Conservation (phyloP, 1,139 yeast genomes). For the Suhomyces bolitotheri region DNA sequence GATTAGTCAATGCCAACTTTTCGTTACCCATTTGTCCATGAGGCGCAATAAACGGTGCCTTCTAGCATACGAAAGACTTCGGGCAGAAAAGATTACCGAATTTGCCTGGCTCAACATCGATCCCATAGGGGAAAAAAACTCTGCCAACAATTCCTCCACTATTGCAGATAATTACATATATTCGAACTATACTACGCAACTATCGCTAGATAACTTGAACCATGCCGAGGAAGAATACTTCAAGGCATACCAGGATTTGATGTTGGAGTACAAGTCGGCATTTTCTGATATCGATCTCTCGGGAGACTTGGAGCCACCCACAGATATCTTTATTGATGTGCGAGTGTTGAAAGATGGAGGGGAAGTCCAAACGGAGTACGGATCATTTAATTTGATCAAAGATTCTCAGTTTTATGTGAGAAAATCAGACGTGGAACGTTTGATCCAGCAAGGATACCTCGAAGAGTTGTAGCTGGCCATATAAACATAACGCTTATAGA, state of each 20-base stretch:
- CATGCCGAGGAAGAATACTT: conserved; percentile 82
- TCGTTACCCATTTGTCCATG: conserved; percentile 81
- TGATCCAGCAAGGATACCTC: conserved; percentile 91
- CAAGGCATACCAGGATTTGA: conserved; percentile 65
- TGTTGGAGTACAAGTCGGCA: conserved; percentile 74
- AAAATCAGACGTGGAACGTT: conserved; percentile 88
- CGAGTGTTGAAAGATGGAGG: conserved; percentile 94
- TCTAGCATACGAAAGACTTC: conserved; percentile 72
- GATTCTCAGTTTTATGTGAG: conserved; percentile 94
- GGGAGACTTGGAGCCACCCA: conserved; percentile 87
- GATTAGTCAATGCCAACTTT: conserved; percentile 66
- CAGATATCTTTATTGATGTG: conserved; percentile 88
- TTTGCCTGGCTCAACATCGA: conserved; percentile 66
- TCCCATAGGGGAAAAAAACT: conserved; percentile 26
- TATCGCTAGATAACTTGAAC: conserved; percentile 54
- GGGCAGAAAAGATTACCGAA: conserved; percentile 69
- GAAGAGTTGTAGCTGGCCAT: conserved; percentile 58
- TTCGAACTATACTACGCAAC: conserved; percentile 32
- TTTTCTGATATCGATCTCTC: conserved; percentile 86
- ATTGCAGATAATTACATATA: conserved; percentile 16
- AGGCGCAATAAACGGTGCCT: conserved; percentile 86
- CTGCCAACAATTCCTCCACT: neutral
- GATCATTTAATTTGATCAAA: conserved; percentile 91
- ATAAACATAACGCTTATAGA: too few species aligned
- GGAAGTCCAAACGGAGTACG: conserved; percentile 95